Evolutionary conservation across 176 grass and related monocot species (phyloP).

Genomic region (maize (Zea mays)): DNA sequence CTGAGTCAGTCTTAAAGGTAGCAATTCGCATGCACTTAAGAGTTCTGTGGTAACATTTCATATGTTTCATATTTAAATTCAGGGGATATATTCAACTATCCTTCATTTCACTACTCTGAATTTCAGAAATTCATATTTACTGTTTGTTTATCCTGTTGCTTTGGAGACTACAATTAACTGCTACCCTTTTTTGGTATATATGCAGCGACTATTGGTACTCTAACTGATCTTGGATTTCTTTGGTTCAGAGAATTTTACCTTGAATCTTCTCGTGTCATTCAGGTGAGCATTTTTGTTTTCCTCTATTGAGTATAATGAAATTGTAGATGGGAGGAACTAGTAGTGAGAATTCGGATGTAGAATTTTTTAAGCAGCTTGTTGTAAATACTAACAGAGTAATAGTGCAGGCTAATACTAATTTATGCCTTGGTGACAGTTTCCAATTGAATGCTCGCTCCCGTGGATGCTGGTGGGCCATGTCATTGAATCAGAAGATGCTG

Average conservation of each 20-base stretch:
- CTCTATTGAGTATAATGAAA: slow-evolving; percentile 17
- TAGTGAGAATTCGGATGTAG: slow-evolving; percentile 24
- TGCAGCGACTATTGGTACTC: slow-evolving; percentile 91
- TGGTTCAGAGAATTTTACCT: slow-evolving; percentile 99
- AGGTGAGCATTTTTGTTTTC: slow-evolving; percentile 55
- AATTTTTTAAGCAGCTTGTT: slow-evolving; percentile 28
- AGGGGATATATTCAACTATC: not conserved
- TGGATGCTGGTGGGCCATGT: slow-evolving; percentile 97
- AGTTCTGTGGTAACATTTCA: slow-evolving; percentile 20
- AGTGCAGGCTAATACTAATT: slow-evolving; percentile 18
- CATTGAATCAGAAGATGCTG: slow-evolving; percentile 84
- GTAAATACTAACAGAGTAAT: slow-evolving; percentile 10
- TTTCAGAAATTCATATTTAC: slow-evolving; percentile 3
- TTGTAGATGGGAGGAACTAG: slow-evolving; percentile 29
- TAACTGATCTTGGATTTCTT: slow-evolving; percentile 98
- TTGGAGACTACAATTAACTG: slow-evolving; percentile 32
- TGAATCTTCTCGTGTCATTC: slow-evolving; percentile 97
- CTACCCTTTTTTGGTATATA: slow-evolving; percentile 34
- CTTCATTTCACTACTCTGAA: slow-evolving; percentile 5
- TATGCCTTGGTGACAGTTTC: slow-evolving; percentile 62
- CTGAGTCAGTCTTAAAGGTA: slow-evolving; percentile 29
- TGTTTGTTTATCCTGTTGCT: not conserved
- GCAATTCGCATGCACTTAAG: slow-evolving; percentile 16
- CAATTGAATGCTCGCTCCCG: slow-evolving; percentile 94
- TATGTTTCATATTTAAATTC: slow-evolving; percentile 5